A percentile compares a stretch with the other conserved stretches of the same genome.
phyloP scores from a whole-genome alignment of 73 alveolate species.

The Paramecium caudatum region DNA sequence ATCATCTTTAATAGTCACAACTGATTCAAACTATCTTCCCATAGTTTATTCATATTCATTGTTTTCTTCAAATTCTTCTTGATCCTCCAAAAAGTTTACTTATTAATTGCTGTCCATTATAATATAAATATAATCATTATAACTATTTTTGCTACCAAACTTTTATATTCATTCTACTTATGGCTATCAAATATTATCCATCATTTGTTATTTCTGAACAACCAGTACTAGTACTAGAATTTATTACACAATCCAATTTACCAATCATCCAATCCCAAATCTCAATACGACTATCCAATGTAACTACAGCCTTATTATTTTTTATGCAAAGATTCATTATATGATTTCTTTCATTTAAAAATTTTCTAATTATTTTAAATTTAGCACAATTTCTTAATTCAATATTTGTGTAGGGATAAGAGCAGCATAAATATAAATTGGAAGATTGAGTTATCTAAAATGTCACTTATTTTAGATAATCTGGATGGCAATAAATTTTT shows the following conservation, averaged over 20 bases:
- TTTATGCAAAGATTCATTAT: not conserved
- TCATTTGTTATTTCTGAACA: not conserved
- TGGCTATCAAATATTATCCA: not conserved
- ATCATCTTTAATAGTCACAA: slow-evolving; percentile 72
- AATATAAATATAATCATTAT: not conserved
- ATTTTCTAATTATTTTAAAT: not conserved
- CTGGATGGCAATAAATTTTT: too few relatives aligned
- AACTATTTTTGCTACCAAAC: too few relatives aligned
- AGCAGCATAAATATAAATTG: too few relatives aligned
- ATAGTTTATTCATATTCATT: slow-evolving; percentile 52
- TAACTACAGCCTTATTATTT: not conserved
- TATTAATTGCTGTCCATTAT: slow-evolving; percentile 26
- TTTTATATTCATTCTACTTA: slow-evolving; percentile 1
- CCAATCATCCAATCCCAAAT: not conserved
- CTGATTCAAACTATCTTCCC: slow-evolving; percentile 71
- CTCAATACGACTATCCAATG: not conserved
- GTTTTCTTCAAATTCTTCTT: slow-evolving; percentile 40
- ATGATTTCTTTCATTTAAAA: not conserved
- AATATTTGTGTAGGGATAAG: too few relatives aligned
- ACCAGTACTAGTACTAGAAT: not conserved
- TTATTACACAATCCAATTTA: not conserved
- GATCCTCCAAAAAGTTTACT: slow-evolving; percentile 27
- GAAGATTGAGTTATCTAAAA: too few relatives aligned
- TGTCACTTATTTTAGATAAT: too few relatives aligned
- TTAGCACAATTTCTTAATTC: too few relatives aligned